Evolutionary conservation across 257 asterid genomes (phyloP), one percentile per base, ranked within the genome.

Genomic region (Vinca minor): DNA sequence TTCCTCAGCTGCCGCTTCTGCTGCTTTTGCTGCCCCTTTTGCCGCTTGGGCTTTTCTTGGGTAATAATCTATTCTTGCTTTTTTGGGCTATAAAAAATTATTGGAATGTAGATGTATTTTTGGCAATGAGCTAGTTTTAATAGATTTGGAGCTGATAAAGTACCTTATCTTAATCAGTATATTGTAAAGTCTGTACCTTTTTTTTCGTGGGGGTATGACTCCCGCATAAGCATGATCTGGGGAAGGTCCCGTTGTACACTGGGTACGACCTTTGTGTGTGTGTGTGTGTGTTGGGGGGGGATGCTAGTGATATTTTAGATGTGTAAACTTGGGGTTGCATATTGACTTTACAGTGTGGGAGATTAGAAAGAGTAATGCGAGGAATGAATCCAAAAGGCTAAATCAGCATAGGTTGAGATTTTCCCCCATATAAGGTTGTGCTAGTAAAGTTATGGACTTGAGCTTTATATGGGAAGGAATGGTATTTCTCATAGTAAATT

Each of bases 11-110:
- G 78, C 80, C 45, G 38, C 82, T 54, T 74, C 86, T 38, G 68
- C 79, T 20, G 84, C 85, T 44, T 49, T 77, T 61, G 36, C 75
- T 32, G 62, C 87, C 53, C 96, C 92, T 28, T 83, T 88, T 70
- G 86, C 94, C 12, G 70, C 77, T 55, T 76, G 82, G 68, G 77
- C 87, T 49, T 61, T 85, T 7, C 71, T 83, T 13, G 81, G 94
- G 94, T 85, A 72, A 58, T n/a, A n/a, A n/a, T n/a, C n/a, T n/a
- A 53, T 42, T 54, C n/a, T 63, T 49, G 21, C 18, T 35, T 18
- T 23, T 8, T 18, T 31, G 12, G 56, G 5, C 17, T 55, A 25
- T 25, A 1, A 11, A 5, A n/a, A 26, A 9, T 3, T 53, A 53
- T 26, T 53, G 32, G 35, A 14, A 53, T n/a, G n/a, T n/a, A n/a